Evolutionary conservation across 2,329 filamentous ascomycete species (phyloP).

Genomic region (Harringtonia lauricola): DNA sequence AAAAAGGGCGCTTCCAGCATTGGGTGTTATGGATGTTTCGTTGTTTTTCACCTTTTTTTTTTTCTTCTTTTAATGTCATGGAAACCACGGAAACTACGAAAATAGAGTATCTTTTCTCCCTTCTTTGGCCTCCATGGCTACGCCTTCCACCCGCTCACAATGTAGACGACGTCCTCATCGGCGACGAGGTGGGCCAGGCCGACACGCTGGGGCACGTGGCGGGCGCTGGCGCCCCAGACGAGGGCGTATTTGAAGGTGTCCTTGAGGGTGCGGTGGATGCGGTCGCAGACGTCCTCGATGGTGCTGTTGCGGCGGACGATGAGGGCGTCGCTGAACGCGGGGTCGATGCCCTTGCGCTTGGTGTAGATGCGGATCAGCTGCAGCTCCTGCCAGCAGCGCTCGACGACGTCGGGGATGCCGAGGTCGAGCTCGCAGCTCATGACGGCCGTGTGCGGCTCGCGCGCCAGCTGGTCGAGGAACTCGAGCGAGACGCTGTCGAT

Average conservation of each 20-base stretch:
- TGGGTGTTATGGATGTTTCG: too few relatives aligned
- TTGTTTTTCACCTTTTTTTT: background rate
- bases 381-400: slow-evolving; percentile 90
- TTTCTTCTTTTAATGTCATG: background rate
- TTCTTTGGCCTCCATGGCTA: too few relatives aligned
- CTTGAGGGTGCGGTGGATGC: slow-evolving; percentile 87
- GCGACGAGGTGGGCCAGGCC: slow-evolving; percentile 72
- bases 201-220: slow-evolving; percentile 88
- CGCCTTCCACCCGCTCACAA: slow-evolving; percentile 53
- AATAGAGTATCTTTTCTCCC: too few relatives aligned
- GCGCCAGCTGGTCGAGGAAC: slow-evolving; percentile 82
- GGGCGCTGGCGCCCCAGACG: slow-evolving; percentile 93
- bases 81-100: too few relatives aligned
- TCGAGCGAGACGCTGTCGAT: slow-evolving; percentile 92
- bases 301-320: slow-evolving; percentile 83
- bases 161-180: slow-evolving; percentile 59
- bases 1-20: too few relatives aligned
- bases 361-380: slow-evolving; percentile 88
- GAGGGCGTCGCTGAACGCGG: slow-evolving; percentile 80
- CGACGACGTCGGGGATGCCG: slow-evolving; percentile 85
- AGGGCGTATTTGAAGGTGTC: slow-evolving; percentile 98
- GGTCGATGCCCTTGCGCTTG: slow-evolving; percentile 86
- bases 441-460: slow-evolving; percentile 87
- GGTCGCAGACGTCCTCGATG: slow-evolving; percentile 95
- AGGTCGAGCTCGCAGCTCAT: slow-evolving; percentile 97